A percentile compares a stretch with the other conserved stretches of the same genome.
Evolutionary conservation across 192 early-diverging fungal genomes (phyloP).

Genomic region (Coemansia pectinata): DNA sequence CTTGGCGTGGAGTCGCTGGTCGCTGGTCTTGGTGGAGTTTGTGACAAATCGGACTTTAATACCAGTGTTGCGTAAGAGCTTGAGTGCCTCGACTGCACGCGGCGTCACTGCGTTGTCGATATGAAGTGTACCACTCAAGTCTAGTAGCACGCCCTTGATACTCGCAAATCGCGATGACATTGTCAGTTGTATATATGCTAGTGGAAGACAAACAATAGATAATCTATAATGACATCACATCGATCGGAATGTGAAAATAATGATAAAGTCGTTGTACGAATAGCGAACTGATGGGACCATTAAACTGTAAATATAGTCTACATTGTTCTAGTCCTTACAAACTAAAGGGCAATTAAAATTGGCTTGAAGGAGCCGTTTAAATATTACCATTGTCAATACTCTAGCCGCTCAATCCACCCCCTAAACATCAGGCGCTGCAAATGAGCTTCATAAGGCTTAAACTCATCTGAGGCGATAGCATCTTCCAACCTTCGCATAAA

Average conservation of each 20-base stretch:
- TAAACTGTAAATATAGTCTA: background rate
- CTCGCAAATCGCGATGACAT: background rate
- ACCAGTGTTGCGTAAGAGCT: constrained; percentile 59
- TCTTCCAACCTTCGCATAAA: background rate
- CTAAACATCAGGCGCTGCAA: background rate
- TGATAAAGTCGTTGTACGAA: no score
- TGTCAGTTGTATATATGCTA: background rate
- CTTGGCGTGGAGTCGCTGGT: constrained; percentile 57
- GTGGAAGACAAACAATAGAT: background rate
- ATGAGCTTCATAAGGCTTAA: background rate
- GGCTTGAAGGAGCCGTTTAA: no score
- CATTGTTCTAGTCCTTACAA: no score
- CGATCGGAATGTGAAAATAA: no score
- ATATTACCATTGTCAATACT: background rate
- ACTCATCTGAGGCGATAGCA: background rate
- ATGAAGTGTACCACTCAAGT: constrained; percentile 79
- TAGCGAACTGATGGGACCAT: background rate
- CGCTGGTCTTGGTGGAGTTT: constrained; percentile 83
- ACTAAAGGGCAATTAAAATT: no score
- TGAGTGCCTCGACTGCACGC: constrained; percentile 65
- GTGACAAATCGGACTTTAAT: constrained; percentile 74
- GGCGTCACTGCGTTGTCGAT: constrained; percentile 67
- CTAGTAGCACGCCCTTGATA: constrained; percentile 66
- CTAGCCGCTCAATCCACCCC: no score
- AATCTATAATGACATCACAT: background rate